Percentiles rank a stretch among this genome's conserved stretches.
Evolutionary conservation across 495 filamentous ascomycete genomes (phyloP).

Genomic region (Geoglossum glabrum): DNA sequence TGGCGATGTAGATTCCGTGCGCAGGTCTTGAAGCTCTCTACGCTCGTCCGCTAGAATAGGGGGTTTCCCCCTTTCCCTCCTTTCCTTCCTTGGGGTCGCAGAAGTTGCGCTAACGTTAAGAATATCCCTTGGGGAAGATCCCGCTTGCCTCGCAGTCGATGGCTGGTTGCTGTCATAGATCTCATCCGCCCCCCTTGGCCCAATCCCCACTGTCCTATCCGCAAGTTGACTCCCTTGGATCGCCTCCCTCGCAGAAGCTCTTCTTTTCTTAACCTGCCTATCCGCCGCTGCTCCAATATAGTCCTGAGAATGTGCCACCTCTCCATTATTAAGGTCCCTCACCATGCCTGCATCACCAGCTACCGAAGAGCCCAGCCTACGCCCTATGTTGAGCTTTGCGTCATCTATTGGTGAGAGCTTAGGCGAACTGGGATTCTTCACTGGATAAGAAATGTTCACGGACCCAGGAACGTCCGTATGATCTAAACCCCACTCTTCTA

Average conservation of each 20-base stretch:
- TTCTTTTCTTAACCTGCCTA: conserved; percentile 32
- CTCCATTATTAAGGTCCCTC: conserved; percentile 12
- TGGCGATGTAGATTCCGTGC: conserved; percentile 1
- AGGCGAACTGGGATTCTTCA: conserved; percentile 16
- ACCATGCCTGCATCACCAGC: conserved; percentile 8
- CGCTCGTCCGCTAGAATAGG: not conserved
- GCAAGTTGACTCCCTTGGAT: conserved; percentile 27
- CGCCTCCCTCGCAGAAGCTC: conserved; percentile 19
- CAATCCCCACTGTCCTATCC: conserved; percentile 17
- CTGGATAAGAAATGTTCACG: conserved; percentile 76
- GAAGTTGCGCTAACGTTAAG: not conserved
- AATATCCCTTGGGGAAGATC: not conserved
- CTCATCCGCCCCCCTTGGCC: conserved; percentile 17
- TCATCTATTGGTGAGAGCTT: not conserved
- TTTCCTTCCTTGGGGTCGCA: conserved; percentile 6
- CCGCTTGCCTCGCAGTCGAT: not conserved
- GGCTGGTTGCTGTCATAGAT: not conserved
- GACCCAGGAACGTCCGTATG: conserved; percentile 43
- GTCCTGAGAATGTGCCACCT: conserved; percentile 18
- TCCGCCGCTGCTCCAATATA: conserved; percentile 26
- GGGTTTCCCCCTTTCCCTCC: conserved; percentile 10
- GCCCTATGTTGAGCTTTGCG: not conserved
- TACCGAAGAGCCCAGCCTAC: not conserved
- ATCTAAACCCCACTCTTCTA: conserved; percentile 26
- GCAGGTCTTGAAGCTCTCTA: conserved; percentile 1